A percentile compares a stretch with the other conserved stretches of the same genome.
These are phyloP conservation scores for Phoma sp. DNA, from an alignment of 2,329 filamentous ascomycete genomes.

Conservation along the genomic window DNA sequence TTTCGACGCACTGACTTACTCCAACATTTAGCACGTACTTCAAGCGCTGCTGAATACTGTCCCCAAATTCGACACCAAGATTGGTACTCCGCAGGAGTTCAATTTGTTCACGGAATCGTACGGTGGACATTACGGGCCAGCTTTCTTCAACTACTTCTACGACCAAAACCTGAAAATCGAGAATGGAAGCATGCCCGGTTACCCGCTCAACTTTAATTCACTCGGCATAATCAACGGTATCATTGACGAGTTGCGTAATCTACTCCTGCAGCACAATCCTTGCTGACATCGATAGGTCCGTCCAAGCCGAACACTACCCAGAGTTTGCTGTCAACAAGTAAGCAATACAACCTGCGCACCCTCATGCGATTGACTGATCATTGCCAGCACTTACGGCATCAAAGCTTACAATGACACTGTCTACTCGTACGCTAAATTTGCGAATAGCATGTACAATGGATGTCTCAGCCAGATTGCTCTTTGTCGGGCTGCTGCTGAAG, in stretches of 20 bases:
- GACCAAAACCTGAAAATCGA: conserved; percentile 63
- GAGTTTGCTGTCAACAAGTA: conserved; percentile 58
- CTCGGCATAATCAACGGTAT: conserved; percentile 60
- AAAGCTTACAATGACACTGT: conserved; percentile 63
- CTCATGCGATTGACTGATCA: neutral
- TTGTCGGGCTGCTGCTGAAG: conserved; percentile 58
- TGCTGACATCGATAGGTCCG: conserved; percentile 23
- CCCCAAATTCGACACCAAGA: conserved; percentile 31
- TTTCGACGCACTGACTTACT: too few species aligned
- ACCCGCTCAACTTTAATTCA: conserved; percentile 60
- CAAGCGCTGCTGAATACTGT: conserved; percentile 32
- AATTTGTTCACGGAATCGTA: conserved; percentile 65
- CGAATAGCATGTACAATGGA: conserved; percentile 55
- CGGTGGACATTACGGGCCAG: conserved; percentile 58
- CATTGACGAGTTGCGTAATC: conserved; percentile 40
- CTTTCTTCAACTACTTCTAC: conserved; percentile 65
- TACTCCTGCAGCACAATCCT: neutral
- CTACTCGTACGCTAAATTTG: conserved; percentile 65
- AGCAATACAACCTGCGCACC: neutral
- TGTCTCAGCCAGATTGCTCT: conserved; percentile 57
- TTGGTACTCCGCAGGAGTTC: conserved; percentile 45
- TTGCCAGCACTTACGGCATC: conserved; percentile 58
- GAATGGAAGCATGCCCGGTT: conserved; percentile 57
- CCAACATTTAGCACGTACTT: conserved; percentile 25
- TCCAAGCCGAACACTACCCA: conserved; percentile 58